A percentile compares a stretch with the other conserved stretches of the same genome.
Conservation (phyloP, 768 basidiomycete genomes). For the Tulasnella sp. region DNA sequence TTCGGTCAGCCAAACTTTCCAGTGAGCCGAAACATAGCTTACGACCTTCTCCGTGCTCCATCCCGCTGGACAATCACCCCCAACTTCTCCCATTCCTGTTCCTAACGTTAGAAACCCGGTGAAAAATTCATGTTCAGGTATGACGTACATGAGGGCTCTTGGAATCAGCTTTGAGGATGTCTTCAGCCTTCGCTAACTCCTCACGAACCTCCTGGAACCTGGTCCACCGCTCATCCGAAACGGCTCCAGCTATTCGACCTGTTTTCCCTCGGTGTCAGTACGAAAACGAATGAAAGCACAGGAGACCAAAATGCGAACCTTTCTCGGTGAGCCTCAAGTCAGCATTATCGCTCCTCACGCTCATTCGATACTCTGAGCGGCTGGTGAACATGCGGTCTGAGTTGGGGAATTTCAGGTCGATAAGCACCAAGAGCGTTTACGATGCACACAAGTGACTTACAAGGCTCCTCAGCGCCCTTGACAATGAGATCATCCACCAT, state of each 20-base stretch:
- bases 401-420: background rate
- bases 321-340: slow-evolving; percentile 76
- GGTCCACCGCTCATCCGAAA: slow-evolving; percentile 47
- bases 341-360: slow-evolving; percentile 83
- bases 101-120: background rate
- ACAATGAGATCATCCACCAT: slow-evolving; percentile 89
- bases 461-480: slow-evolving; percentile 88
- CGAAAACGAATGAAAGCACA: background rate
- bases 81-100: slow-evolving; percentile 44
- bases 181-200: slow-evolving; percentile 40
- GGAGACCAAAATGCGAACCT: slow-evolving; percentile 45
- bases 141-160: slow-evolving; percentile 46
- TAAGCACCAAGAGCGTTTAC: background rate
- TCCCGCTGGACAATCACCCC: slow-evolving; percentile 46
- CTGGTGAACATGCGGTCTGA: slow-evolving; percentile 92
- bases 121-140: background rate
- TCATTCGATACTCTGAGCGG: slow-evolving; percentile 85
- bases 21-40: background rate
- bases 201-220: slow-evolving; percentile 40
- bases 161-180: slow-evolving; percentile 38
- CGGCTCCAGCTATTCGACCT: slow-evolving; percentile 46
- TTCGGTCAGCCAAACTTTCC: slow-evolving; percentile 7
- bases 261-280: background rate
- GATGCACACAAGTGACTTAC: slow-evolving; percentile 45
- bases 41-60: slow-evolving; percentile 47